Base-by-base conservation (phyloP, 495 filamentous ascomycete species). In the Xylaria grammica region DNA sequence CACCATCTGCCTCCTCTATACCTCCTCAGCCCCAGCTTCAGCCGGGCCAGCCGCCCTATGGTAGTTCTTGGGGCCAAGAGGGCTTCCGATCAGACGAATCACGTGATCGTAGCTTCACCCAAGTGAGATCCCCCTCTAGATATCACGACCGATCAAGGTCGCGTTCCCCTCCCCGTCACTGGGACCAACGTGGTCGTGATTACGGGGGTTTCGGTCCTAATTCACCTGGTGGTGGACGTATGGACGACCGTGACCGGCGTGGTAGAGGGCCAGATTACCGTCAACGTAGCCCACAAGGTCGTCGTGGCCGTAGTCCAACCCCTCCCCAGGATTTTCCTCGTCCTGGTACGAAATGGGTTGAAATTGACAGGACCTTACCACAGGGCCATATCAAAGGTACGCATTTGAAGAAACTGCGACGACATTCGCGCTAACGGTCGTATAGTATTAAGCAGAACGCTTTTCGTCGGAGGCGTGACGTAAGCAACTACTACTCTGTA, bases 401-500 rank as follows among this genome's bases (percentile, higher is more conserved):
- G 77, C 76, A 36, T 34, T 26, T 30, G 42, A n/a, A 22, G 9
- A 40, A 60, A 53, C 22, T 2, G 55, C 29, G 22, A 61, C 32
- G 24, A 2, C n/a, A 29, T 32, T 11, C 46, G 11, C 67, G 40
- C 72, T 71, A 54, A 66, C 44, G 29, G 27, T 17, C 27, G 42
- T 66, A 51, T 50, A 89, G 95, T 99, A 0, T 82, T 97, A 46
- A 98, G 96, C 74, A 87, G 95, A 60, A 99, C 95, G 24, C 85
- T 99, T 2, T 99, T 99, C 72, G 93, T 99, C 53, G 95, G 95
- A 56, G 95, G 96, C 75, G 95, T 97, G 67, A 94, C 90, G 87
- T 92, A 85, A 87, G 89, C 86, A 65, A 68, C 54, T 40, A 38
- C 52, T 50, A 45, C 42, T 40, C 50, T 49, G 46, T 52, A 26